Base-by-base conservation (phyloP, 2,329 filamentous ascomycete species). In the Graphilbum ipis-grandicollis region DNA sequence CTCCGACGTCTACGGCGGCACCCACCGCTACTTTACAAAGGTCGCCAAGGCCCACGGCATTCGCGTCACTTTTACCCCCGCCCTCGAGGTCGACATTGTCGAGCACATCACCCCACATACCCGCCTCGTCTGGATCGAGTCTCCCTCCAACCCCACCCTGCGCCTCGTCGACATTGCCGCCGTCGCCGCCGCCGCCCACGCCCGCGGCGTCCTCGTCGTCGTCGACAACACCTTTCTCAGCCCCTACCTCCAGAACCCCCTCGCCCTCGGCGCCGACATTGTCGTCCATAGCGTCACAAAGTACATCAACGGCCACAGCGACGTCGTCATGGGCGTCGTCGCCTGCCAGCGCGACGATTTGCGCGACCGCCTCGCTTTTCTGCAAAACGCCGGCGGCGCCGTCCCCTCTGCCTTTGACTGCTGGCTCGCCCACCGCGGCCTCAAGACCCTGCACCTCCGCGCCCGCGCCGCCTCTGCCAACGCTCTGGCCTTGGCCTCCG, bases 221-320 rank as follows among this genome's bases (percentile, higher is more conserved):
- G 90, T 98, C 31, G 90, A 98, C 65, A 98, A 98, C 65, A 98
- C 90, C 17, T 98, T 98, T 66, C 67, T 96, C 53, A 88, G 80
- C 43, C 90, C 90, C 23, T 98, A 96, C 56, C 71, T 98, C 34
- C 90, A 98, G 62, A 96, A 93, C 59, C 90, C 90, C 4, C 74
- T 98, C 39, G 79, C 92, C 53, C 83, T 88, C 54, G 90, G 90
- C 48, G 90, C 90, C 47, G 90, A 98, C 57, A 86, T 96, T 45
- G 88, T 96, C 47, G 80, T 96, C 31, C 88, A 96, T 68, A 86
- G 78, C 38, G 90, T 98, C 39, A 98, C 90, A 32, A 98, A 98
- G 63, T 98, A 96, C 63, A 96, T 98, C 64, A 96, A 96, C 57
- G 90, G 90, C 35, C 90, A 98, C 64, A 71, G 75, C 54, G 90